phyloP scores from a whole-genome alignment of 1,284 basidiomycete genomes.

The Phlebopus sp. region DNA sequence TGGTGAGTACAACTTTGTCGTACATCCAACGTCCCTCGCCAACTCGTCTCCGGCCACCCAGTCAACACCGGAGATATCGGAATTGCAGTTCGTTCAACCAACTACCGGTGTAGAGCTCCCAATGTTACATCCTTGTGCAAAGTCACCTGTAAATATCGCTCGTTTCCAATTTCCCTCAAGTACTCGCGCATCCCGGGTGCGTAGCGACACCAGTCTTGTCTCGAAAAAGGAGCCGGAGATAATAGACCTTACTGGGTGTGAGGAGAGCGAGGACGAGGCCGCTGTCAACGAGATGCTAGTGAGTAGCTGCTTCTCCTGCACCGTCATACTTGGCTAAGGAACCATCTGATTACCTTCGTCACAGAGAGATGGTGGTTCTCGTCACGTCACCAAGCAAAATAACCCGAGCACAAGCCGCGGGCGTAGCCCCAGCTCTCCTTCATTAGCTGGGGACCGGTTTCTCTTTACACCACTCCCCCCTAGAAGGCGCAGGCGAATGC shows the following conservation, averaged over 20 bases:
- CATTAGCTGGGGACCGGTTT: slow-evolving; percentile 12
- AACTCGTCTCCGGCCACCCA: slow-evolving; percentile 9
- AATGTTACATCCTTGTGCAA: slow-evolving; percentile 5
- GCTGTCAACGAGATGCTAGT: slow-evolving; percentile 14
- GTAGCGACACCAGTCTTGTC: not conserved
- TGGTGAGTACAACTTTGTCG: slow-evolving; percentile 9
- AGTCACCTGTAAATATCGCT: slow-evolving; percentile 7
- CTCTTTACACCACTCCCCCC: slow-evolving; percentile 32
- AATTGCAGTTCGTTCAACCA: slow-evolving; percentile 1
- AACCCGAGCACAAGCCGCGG: slow-evolving; percentile 9
- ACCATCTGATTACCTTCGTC: slow-evolving; percentile 2
- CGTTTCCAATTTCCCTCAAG: slow-evolving; percentile 3
- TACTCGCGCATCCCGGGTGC: not conserved
- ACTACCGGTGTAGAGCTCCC: not conserved
- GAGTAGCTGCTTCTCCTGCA: slow-evolving; percentile 8
- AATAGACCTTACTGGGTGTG: slow-evolving; percentile 23
- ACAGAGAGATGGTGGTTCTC: slow-evolving; percentile 7
- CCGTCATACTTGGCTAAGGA: slow-evolving; percentile 2
- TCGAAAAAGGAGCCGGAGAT: slow-evolving; percentile 9
- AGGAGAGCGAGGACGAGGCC: slow-evolving; percentile 22
- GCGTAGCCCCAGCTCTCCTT: slow-evolving; percentile 8
- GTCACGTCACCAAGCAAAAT: not conserved
- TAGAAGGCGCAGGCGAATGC: slow-evolving; percentile 8
- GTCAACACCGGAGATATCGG: slow-evolving; percentile 2
- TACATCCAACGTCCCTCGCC: not conserved